Conservation (phyloP, 179 eudicot species). For the Patellifolia procumbens region DNA sequence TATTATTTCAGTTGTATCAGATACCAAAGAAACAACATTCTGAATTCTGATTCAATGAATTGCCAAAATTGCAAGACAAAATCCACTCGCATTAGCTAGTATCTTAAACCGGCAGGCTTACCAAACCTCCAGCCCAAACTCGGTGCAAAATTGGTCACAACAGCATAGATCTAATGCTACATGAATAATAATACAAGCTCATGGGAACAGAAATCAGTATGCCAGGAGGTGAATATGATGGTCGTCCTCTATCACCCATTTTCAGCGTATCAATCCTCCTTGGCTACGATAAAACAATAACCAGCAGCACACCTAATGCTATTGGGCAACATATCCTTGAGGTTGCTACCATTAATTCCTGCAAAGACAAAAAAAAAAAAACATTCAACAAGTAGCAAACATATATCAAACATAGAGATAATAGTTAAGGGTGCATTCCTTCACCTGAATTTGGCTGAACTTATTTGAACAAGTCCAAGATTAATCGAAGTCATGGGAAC, state of each 20-base stretch:
- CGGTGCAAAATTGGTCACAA: slow-evolving; percentile 12
- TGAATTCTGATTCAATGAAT: background rate
- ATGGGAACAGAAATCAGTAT: background rate
- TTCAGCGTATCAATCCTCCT: background rate
- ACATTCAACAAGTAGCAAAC: background rate
- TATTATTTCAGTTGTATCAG: background rate
- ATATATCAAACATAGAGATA: background rate
- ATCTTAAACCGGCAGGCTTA: background rate
- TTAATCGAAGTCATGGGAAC: too few relatives aligned
- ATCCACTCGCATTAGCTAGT: background rate
- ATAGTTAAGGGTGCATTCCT: too few relatives aligned
- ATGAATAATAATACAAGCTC: background rate
- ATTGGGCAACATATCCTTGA: background rate
- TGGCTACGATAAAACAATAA: background rate
- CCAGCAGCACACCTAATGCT: slow-evolving; percentile 3
- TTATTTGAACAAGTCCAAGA: too few relatives aligned
- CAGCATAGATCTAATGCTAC: slow-evolving; percentile 12
- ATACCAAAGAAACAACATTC: background rate
- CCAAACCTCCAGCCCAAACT: slow-evolving; percentile 11
- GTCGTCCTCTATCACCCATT: background rate
- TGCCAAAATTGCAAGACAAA: slow-evolving; percentile 9
- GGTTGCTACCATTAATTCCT: background rate
- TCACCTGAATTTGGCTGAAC: too few relatives aligned
- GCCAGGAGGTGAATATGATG: background rate
- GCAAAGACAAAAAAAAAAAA: background rate